Conservation (phyloP, 129 eudicot species). For the Silybum marianum region DNA sequence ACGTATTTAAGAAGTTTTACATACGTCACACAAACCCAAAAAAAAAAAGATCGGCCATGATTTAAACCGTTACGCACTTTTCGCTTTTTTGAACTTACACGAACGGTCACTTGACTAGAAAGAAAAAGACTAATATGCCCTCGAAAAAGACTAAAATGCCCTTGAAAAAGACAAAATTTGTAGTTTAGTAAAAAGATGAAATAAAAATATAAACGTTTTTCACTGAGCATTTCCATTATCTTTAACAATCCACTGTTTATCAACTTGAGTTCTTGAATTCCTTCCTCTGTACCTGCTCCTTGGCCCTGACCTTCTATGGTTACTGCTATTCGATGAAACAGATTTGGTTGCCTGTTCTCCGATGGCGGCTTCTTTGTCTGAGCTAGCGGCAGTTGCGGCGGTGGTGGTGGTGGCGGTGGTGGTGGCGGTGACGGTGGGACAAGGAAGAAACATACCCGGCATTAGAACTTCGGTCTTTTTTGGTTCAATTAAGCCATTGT, state of each 20-base stretch:
- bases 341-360: conserved; percentile 22
- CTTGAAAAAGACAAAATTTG: background rate
- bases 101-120: background rate
- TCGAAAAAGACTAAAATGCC: no score
- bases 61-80: no score
- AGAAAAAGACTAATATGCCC: no score
- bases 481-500: conserved; percentile 74
- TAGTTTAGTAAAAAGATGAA: background rate
- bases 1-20: no score
- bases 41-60: no score
- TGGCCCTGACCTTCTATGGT: conserved; percentile 34
- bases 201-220: background rate
- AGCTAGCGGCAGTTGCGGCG: background rate
- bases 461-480: conserved; percentile 62
- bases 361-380: conserved; percentile 12
- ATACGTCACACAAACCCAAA: no score
- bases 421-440: conserved; percentile 30
- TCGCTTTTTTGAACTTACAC: no score
- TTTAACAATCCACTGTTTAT: conserved; percentile 57
- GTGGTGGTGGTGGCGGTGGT: conserved; percentile 10
- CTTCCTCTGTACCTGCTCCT: conserved; percentile 54
- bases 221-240: conserved; percentile 40
- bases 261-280: conserved; percentile 49
- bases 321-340: conserved; percentile 38
- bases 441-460: conserved; percentile 77